Evolutionary conservation across 352 stramenopile genomes (phyloP), one percentile per base, ranked within the genome.

Genomic region (Pythium dissotocum): DNA sequence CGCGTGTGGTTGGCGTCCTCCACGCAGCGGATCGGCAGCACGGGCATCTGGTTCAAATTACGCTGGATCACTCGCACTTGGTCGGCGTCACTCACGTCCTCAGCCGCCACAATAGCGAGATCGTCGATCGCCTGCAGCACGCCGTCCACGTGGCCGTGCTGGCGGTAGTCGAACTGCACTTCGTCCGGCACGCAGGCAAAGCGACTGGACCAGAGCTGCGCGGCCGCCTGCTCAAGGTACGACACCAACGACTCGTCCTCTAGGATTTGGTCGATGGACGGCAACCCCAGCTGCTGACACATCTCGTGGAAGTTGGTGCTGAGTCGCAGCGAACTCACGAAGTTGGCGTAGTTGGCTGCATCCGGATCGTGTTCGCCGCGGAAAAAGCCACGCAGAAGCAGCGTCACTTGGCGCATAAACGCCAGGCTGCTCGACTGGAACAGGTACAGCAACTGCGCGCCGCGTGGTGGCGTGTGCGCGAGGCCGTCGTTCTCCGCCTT

Each of bases 321-420:
- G 3, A 93, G 68, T 0, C 84, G 82, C 68, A 95, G 48, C 4
- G 80, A 91, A 33, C 76, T 89, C 48, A 92, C 83, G 65, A 93
- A 92, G 56, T 94, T 94, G 28, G 84, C 82, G 58, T 87, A 91
- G 75, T 82, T 86, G 2, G 83, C 77, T 1, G 80, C 85, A 65
- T 94, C 85, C 2, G 87, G 87, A 28, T 94, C 87, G 12, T 91
- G 74, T 36, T 92, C 82, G 18, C 85, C 87, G 26, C 87, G 82
- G 71, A 93, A 95, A 56, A 92, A 87, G 4, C 79, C 87, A 38
- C 87, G 87, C 28, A 77, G 89, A 10, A 93, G 65, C 55, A 95
- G 63, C 40, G 87, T 93, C 51, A 90, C 83, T 58, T 95, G 79
- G 33, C 85, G 83, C 82, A 95, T 88, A 56, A 93, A 93, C 28